Evolutionary conservation across 2,329 filamentous ascomycete species (phyloP).

Genomic region (Pseudopyricularia javanii): DNA sequence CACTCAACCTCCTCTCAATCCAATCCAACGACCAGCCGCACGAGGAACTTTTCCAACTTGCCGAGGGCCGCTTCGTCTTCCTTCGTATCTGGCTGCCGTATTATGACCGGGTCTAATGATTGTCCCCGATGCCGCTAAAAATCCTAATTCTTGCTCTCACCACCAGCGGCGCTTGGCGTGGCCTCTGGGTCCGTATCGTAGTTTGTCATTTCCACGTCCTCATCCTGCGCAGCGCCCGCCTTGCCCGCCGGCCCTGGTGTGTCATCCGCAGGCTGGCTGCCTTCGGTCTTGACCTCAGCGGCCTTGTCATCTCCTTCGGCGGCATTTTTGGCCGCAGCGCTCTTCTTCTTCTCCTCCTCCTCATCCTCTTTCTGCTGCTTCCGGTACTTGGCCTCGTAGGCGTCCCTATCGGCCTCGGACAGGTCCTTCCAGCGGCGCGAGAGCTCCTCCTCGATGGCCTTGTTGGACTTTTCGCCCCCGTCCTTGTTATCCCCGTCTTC

Average conservation of each 20-base stretch:
- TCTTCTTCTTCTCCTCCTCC: conserved; percentile 3
- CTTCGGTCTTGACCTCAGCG: neutral
- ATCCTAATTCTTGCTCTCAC: neutral
- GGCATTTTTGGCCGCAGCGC: conserved; percentile 4
- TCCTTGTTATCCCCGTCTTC: conserved; percentile 1
- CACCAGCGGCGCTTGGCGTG: neutral
- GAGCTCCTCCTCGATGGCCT: conserved; percentile 40
- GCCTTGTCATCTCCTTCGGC: neutral
- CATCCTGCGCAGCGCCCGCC: conserved; percentile 12
- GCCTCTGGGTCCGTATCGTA: neutral
- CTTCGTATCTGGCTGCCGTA: too few species aligned
- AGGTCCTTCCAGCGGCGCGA: conserved; percentile 42
- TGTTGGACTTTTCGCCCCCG: conserved; percentile 2
- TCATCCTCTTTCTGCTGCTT: conserved; percentile 24
- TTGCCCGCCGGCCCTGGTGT: conserved; percentile 7
- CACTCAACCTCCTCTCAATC: too few species aligned
- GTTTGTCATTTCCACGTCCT: conserved; percentile 1
- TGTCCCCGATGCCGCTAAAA: neutral
- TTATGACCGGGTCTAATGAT: too few species aligned
- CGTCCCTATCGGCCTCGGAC: conserved; percentile 33
- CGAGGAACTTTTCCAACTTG: too few species aligned
- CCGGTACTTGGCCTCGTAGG: conserved; percentile 31
- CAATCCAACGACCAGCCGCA: too few species aligned
- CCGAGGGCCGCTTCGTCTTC: too few species aligned
- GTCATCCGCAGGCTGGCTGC: conserved; percentile 9